Evolutionary conservation across 768 basidiomycete genomes (phyloP), one percentile per base, ranked within the genome.

Genomic region (Tylopilus balloui): DNA sequence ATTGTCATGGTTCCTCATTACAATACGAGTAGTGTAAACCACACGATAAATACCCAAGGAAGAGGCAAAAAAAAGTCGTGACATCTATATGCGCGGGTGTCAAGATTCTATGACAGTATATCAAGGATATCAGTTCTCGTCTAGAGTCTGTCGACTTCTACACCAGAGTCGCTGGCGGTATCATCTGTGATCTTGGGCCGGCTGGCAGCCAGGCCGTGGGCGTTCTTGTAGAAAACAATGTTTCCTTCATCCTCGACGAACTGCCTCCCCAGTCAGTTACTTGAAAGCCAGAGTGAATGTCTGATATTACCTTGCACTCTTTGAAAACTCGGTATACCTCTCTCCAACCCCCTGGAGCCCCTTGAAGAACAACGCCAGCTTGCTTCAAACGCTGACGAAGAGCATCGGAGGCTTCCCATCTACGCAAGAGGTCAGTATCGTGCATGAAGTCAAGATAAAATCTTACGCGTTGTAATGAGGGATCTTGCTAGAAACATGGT

Each of bases 201-300:
- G 60, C 78, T 73, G 53, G 83, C 71, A 40, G 92, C 89, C 35
- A 92, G 68, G 51, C 95, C 95, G 34, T 72, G 58, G 4, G 86
- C 81, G 60, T 97, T 88, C 78, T 92, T 92, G 80, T 84, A 95
- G 74, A 94, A 93, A 51, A 93, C 65, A 53, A 96, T 81, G 57
- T 89, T 82, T 34, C 92, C 93, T 58, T 90, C 86, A 64, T 98
- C 92, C 69, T 97, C 95, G 40, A 99, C 88, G 66, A 92, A 98
- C 81, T 82, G 47, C 1, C 36, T 21, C 39, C n/a, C 31, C 21
- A 15, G 25, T 50, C 23, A 52, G 47, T 34, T 36, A 34, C 20
- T 32, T 14, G n/a, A 11, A 6, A 17, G 1, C n/a, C 5, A 43
- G 19, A 23, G 2, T 3, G n/a, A 20, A 25, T 6, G 24, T 20